Evolutionary conservation across 306 rosid species (phyloP).

Genomic region (Dicorynia guianensis): DNA sequence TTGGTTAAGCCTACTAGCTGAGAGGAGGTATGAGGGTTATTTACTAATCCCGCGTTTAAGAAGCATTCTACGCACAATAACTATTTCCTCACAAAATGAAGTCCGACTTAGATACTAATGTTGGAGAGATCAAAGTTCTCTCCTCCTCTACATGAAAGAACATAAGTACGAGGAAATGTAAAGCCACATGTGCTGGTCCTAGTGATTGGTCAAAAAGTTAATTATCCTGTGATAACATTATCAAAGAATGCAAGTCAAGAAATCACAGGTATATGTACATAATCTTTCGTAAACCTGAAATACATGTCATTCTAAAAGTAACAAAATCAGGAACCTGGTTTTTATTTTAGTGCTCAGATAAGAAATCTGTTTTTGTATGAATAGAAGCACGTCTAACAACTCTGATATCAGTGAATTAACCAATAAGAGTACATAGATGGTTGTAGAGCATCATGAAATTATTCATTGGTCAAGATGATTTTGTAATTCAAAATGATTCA

Average conservation of each 20-base stretch:
- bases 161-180: background rate
- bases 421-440: background rate
- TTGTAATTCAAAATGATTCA: background rate
- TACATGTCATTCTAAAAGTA: background rate
- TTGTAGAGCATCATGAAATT: background rate
- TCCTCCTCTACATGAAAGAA: background rate
- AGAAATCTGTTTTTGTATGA: background rate
- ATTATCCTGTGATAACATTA: background rate
- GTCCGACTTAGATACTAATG: background rate
- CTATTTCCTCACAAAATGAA: background rate
- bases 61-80: conserved; percentile 5
- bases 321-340: background rate
- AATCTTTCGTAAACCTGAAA: background rate
- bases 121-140: conserved; percentile 1
- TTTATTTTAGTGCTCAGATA: background rate
- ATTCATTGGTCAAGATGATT: background rate
- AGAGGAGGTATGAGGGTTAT: background rate
- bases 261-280: background rate
- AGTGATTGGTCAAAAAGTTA: background rate
- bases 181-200: background rate
- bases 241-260: background rate
- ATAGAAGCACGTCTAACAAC: background rate
- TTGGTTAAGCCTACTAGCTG: background rate
- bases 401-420: conserved; percentile 1
- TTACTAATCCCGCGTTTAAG: conserved; percentile 1